A percentile compares a stretch with the other conserved stretches of the same genome.
Evolutionary conservation across 306 rosid genomes (phyloP).

Genomic region (Hippophae gyantsensis): DNA sequence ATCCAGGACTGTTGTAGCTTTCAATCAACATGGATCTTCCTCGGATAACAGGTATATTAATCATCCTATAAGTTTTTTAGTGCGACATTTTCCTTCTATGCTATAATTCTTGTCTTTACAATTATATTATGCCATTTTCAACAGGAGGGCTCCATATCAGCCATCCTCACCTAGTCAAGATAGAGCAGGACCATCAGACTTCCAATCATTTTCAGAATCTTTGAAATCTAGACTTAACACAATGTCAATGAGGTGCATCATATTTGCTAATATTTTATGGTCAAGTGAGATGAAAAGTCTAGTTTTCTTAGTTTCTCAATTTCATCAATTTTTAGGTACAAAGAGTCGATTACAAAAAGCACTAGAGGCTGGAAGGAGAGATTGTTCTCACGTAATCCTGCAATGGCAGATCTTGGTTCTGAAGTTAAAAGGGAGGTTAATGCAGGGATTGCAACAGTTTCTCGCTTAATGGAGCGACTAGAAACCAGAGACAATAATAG

Average conservation of each 20-base stretch:
- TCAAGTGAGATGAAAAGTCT: constrained; percentile 5
- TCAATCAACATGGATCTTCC: constrained; percentile 49
- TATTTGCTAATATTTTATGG: constrained; percentile 6
- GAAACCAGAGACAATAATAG: constrained; percentile 62
- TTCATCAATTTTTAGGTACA: constrained; percentile 45
- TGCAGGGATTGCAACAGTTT: constrained; percentile 76
- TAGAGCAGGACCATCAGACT: constrained; percentile 91
- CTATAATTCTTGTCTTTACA: background rate
- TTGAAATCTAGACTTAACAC: constrained; percentile 78
- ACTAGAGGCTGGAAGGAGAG: constrained; percentile 95
- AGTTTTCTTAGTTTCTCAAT: constrained; percentile 4
- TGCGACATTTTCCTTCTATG: background rate
- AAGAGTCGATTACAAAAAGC: constrained; percentile 90
- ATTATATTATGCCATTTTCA: constrained; percentile 5
- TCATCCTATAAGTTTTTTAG: constrained; percentile 7
- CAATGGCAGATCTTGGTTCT: constrained; percentile 76
- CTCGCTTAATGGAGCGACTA: constrained; percentile 81
- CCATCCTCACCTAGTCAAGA: constrained; percentile 64
- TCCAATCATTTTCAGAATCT: constrained; percentile 83
- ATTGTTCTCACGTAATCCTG: constrained; percentile 70
- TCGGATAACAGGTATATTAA: constrained; percentile 34
- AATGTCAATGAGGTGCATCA: constrained; percentile 61
- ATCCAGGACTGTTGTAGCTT: constrained; percentile 38
- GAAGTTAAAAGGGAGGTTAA: constrained; percentile 79
- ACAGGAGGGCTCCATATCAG: constrained; percentile 56